Evolutionary conservation across 352 stramenopile species (phyloP), one percentile per base, ranked within the genome.

Genomic region (Phytophthora ramorum): DNA sequence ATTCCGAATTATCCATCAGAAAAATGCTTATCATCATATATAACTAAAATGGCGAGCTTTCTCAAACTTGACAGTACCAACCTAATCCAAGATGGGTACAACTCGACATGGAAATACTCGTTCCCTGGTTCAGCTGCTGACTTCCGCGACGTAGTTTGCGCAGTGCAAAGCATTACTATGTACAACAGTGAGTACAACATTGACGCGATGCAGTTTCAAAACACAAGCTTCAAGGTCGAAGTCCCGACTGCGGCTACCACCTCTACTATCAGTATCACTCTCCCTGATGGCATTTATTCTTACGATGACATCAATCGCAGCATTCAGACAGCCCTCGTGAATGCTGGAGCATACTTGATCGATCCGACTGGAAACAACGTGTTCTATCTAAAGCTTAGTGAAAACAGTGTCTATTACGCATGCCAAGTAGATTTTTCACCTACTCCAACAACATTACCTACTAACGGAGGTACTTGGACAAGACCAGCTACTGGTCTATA

Each of bases 161-260:
- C 53, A 28, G 34, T 49, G 8, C 53, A 51, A 43, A 19, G n/a
- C 5, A 34, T 60, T 3, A 50, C 2, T 2, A 24, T 59, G 14
- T 59, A 43, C 40, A 43, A 49, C 38, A 9, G 0, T 1, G 38
- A 59, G 2, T 50, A 50, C 7, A 59, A 50, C 12, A 59, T 59
- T 19, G 26, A 50, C 9, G 0, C 37, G 4, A 38, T 59, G 4
- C 37, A 48, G 14, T 59, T 59, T 16, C 40, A 40, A 40, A 59
- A 59, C 17, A 59, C 37, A 13, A 43, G 8, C 0, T 51, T 60
- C 40, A 50, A 60, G 19, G 14, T 60, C 8, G 53, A 51, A 43
- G 40, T 66, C 0, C 58, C 58, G 19, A 66, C 58, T 3, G 58
- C 41, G 4, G 48, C 41, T 19, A 66, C 58, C 2, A 54, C 48